Evolutionary conservation across 257 asterid species (phyloP).

Genomic region (Rhazya stricta): DNA sequence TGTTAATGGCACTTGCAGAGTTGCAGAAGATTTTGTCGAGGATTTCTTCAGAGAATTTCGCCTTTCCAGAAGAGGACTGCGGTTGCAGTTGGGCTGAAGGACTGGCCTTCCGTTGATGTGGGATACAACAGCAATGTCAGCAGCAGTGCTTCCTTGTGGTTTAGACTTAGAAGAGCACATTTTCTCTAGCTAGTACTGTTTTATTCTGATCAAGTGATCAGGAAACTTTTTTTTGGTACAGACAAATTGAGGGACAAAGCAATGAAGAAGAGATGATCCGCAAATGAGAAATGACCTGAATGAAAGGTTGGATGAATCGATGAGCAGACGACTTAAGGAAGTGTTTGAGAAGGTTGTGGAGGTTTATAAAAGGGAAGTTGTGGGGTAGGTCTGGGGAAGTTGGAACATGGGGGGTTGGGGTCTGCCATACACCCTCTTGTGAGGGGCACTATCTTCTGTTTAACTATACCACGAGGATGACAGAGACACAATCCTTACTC

Average conservation of each 20-base stretch:
- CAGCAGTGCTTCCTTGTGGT: slow-evolving; percentile 22
- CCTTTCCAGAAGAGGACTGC: slow-evolving; percentile 45
- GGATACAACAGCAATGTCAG: slow-evolving; percentile 16
- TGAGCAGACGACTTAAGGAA: background rate
- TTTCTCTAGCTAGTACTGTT: background rate
- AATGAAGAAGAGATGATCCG: background rate
- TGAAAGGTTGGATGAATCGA: background rate
- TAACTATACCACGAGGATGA: slow-evolving; percentile 31
- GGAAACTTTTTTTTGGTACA: background rate
- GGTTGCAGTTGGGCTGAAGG: slow-evolving; percentile 45
- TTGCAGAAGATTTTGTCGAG: slow-evolving; percentile 3
- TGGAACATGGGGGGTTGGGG: slow-evolving; percentile 61
- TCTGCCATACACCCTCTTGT: slow-evolving; percentile 43
- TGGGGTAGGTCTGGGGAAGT: slow-evolving; percentile 27
- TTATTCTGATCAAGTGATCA: background rate
- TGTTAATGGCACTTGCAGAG: slow-evolving; percentile 10
- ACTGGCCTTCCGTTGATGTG: slow-evolving; percentile 40
- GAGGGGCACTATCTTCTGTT: slow-evolving; percentile 36
- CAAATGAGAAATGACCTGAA: background rate
- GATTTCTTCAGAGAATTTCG: slow-evolving; percentile 40
- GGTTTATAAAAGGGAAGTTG: slow-evolving; percentile 23
- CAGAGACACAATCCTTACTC: slow-evolving; percentile 27
- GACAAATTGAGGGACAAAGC: background rate
- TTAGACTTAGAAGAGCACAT: slow-evolving; percentile 57
- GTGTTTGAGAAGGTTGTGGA: background rate